A percentile compares a stretch with the other conserved stretches of the same genome.
Conservation (phyloP, 202 grass and related monocot genomes). For the Zoysia matrella region DNA sequence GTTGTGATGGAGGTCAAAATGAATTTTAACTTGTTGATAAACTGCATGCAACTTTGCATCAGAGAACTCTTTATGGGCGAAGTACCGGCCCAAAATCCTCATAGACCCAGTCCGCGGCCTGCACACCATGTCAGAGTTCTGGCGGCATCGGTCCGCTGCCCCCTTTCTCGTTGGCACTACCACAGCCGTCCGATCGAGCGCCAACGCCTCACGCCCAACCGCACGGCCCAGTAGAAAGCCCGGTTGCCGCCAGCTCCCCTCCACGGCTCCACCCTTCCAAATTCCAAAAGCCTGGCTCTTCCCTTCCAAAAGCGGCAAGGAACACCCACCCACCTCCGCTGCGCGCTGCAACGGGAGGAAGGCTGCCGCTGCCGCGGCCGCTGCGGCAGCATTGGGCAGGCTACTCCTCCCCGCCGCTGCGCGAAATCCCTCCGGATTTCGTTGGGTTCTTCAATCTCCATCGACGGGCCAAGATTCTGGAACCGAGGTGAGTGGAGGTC, state of each 20-base stretch:
- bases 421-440: neutral
- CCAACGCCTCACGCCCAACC: neutral
- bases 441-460: neutral
- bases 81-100: neutral
- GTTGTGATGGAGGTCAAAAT: no score
- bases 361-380: neutral
- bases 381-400: neutral
- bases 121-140: neutral
- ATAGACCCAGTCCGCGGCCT: neutral
- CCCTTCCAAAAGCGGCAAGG: conserved; percentile 33
- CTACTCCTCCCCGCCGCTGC: neutral
- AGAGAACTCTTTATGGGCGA: neutral
- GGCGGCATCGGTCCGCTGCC: neutral
- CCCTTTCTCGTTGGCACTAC: neutral
- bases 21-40: no score
- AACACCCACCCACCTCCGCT: neutral
- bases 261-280: neutral
- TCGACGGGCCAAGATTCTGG: neutral
- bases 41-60: neutral
- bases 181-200: neutral
- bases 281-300: conserved; percentile 11
- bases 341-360: conserved; percentile 10
- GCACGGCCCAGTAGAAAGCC: neutral
- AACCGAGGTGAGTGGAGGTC: conserved; percentile 32
- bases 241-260: no score